Evolutionary conservation across 768 basidiomycete species (phyloP).

Genomic region (Multifurca ochricompacta): DNA sequence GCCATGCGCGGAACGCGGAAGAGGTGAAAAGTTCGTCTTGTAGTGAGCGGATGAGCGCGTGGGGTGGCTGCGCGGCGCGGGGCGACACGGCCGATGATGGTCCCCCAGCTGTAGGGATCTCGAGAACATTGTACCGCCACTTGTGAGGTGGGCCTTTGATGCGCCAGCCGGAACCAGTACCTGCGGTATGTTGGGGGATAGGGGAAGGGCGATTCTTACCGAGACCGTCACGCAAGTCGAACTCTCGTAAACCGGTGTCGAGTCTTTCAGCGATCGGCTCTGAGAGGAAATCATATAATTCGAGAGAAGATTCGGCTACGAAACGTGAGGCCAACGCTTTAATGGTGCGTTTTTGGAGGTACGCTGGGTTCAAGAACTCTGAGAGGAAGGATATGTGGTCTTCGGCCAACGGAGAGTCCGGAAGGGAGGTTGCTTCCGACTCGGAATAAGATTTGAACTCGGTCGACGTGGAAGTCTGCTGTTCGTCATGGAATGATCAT

Average conservation of each 20-base stretch:
- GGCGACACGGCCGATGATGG: constrained; percentile 43
- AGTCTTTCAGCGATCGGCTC: constrained; percentile 60
- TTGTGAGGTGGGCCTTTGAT: constrained; percentile 88
- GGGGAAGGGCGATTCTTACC: constrained; percentile 38
- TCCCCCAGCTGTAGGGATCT: constrained; percentile 25
- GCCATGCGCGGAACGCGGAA: constrained; percentile 85
- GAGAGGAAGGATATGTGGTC: constrained; percentile 66
- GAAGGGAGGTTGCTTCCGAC: constrained; percentile 40
- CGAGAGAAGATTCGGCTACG: constrained; percentile 77
- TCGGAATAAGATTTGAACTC: constrained; percentile 42
- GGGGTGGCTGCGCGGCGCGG: constrained; percentile 45
- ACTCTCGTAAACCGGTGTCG: constrained; percentile 53
- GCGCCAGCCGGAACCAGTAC: constrained; percentile 52
- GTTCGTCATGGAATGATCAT: constrained; percentile 15
- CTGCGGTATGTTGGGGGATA: constrained; percentile 64
- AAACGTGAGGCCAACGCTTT: constrained; percentile 74
- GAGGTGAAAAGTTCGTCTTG: constrained; percentile 76
- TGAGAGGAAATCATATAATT: constrained; percentile 80
- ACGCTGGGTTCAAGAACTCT: constrained; percentile 82
- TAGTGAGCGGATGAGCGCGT: constrained; percentile 54
- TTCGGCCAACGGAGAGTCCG: constrained; percentile 45
- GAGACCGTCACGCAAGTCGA: constrained; percentile 59
- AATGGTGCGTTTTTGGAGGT: constrained; percentile 78
- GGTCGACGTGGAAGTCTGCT: constrained; percentile 55
- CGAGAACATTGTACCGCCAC: constrained; percentile 81